Evolutionary conservation across 257 asterid genomes (phyloP).

Genomic region (Buddleja alternifolia): DNA sequence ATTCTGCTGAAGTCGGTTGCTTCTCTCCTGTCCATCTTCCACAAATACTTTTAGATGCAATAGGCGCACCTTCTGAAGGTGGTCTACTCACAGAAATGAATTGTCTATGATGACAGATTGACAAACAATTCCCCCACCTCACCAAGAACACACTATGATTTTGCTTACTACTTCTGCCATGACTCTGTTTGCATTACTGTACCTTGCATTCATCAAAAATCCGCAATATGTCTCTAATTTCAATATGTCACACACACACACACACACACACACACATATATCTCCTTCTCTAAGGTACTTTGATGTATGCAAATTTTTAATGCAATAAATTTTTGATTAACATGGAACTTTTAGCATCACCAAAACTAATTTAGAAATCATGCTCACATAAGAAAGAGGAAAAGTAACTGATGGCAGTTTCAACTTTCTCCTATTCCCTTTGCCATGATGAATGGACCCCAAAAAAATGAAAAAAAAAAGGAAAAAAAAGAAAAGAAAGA

Average conservation of each 20-base stretch:
- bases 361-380: background rate
- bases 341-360: background rate
- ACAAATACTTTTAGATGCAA: background rate
- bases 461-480: no score
- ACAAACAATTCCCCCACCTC: background rate
- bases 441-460: background rate
- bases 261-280: no score
- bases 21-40: background rate
- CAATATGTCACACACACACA: no score
- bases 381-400: background rate
- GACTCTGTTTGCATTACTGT: background rate
- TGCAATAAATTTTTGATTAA: slow-evolving; percentile 3
- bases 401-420: background rate
- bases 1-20: background rate
- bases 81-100: background rate
- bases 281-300: no score
- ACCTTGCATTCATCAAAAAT: background rate
- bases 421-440: no score
- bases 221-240: background rate
- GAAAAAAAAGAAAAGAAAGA: no score
- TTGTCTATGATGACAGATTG: background rate
- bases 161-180: slow-evolving; percentile 11
- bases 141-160: background rate
- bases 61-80: background rate
- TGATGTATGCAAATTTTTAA: background rate